A percentile compares a stretch with the other conserved stretches of the same genome.
Evolutionary conservation across 2,329 filamentous ascomycete species (phyloP).

Genomic region (Leptographium galeiforme): DNA sequence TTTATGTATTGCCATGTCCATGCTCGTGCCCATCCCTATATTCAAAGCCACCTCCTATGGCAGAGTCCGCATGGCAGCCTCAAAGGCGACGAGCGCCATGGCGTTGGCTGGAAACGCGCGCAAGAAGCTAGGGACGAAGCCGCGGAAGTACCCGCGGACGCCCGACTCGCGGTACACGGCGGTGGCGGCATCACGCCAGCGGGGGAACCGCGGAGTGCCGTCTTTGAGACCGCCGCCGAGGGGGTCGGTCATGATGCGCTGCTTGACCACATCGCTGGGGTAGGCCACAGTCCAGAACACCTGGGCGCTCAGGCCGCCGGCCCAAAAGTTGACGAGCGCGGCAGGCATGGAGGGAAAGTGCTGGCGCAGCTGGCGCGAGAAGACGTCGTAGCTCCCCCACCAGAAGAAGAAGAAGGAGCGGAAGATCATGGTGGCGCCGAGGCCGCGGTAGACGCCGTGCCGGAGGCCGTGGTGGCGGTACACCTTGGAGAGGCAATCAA

Average conservation of each 20-base stretch:
- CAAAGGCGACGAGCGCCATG: conserved; percentile 84
- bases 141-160: conserved; percentile 75
- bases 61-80: conserved; percentile 68
- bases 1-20: too few species aligned
- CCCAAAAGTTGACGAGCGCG: conserved; percentile 91
- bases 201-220: conserved; percentile 52
- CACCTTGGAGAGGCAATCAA: conserved; percentile 69
- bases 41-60: conserved; percentile 19
- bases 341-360: conserved; percentile 53
- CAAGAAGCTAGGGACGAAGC: conserved; percentile 86
- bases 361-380: conserved; percentile 54
- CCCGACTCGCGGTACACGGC: conserved; percentile 68
- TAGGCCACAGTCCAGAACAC: conserved; percentile 91
- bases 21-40: too few species aligned
- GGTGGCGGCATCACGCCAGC: conserved; percentile 68
- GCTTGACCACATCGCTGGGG: conserved; percentile 87
- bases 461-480: conserved; percentile 56
- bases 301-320: conserved; percentile 83
- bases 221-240: conserved; percentile 58
- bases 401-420: conserved; percentile 93
- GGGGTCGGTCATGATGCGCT: conserved; percentile 92
- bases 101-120: conserved; percentile 93
- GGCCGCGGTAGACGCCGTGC: conserved; percentile 70
- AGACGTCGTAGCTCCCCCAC: conserved; percentile 91
- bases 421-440: conserved; percentile 76